Base-by-base conservation (phyloP, 306 rosid genomes). In the Gleditsia sinensis region DNA sequence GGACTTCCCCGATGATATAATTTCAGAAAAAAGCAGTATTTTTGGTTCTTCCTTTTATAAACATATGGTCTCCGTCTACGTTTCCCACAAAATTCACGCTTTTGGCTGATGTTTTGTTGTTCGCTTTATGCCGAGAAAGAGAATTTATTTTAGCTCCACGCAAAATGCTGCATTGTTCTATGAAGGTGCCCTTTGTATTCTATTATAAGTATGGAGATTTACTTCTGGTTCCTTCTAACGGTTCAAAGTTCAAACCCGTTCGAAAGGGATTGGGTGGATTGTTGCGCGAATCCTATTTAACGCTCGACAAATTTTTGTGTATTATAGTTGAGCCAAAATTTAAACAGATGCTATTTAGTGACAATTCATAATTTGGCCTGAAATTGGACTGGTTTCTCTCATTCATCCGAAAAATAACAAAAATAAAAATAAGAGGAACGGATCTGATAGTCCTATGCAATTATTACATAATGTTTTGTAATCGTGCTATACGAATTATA, bases 381-480 rank as follows among this genome's bases (percentile, higher is more conserved):
- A 49, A 45, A 49, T 21, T 6, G 14, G n/a, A 10, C 7, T 23
- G 49, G 25, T 36, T 34, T 65, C 36, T 66, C 43, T 71, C 30
- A 14, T 57, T 56, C 25, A 24, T 32, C 27, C 24, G 0, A 2
- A n/a, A n/a, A n/a, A n/a, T n/a, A n/a, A n/a, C 3, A 14, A 43
- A 43, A 42, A 9, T 0, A 42, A 43, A 43, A 3, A 19, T 2
- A 16, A 50, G 16, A 10, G 42, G 36, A 55, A 37, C 10, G 33
- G 20, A 40, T 80, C 11, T 51, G n/a, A 49, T 69, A 3, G 13
- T 64, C 40, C 5, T 70, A 0, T 67, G 70, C 13, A 65, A 27
- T 61, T 33, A 11, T 61, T 11, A 21, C n/a, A 8, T 6, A 59
- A 8, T n/a, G 6, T n/a, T 55, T 4, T 8, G 5, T 67, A 59